Evolutionary conservation across 352 stramenopile species (phyloP).

Genomic region (Peronospora farinosa): DNA sequence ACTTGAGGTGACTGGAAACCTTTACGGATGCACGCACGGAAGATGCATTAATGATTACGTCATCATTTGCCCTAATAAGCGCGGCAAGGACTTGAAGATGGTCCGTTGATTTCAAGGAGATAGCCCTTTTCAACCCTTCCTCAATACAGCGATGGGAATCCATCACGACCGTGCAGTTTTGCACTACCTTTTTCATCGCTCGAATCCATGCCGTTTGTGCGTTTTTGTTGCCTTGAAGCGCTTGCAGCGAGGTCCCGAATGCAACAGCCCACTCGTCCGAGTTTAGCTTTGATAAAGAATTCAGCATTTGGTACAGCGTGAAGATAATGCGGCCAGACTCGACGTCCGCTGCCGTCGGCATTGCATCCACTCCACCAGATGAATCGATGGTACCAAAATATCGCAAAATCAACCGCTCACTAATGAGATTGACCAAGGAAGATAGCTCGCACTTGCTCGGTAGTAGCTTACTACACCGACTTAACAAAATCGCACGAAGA

Average conservation of each 20-base stretch:
- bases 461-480: conserved; percentile 7
- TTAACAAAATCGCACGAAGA: conserved; percentile 27
- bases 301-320: conserved; percentile 20
- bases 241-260: conserved; percentile 20
- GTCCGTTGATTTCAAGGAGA: conserved; percentile 7
- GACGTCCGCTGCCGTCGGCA: conserved; percentile 10
- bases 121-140: conserved; percentile 3
- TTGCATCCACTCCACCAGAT: not conserved
- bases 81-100: conserved; percentile 19
- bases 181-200: conserved; percentile 12
- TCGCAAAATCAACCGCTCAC: conserved; percentile 26
- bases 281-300: conserved; percentile 16
- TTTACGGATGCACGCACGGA: conserved; percentile 11
- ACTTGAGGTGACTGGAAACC: conserved; percentile 8
- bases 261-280: conserved; percentile 13
- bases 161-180: conserved; percentile 12
- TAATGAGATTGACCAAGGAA: conserved; percentile 25
- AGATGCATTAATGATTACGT: not conserved
- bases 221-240: conserved; percentile 16
- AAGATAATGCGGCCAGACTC: conserved; percentile 23
- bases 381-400: conserved; percentile 21
- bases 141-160: conserved; percentile 11
- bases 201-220: conserved; percentile 14
- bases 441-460: conserved; percentile 15
- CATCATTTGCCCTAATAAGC: conserved; percentile 7